Base-by-base conservation (phyloP, 2,329 filamentous ascomycete species). In the Gliomastix tumulicola region DNA sequence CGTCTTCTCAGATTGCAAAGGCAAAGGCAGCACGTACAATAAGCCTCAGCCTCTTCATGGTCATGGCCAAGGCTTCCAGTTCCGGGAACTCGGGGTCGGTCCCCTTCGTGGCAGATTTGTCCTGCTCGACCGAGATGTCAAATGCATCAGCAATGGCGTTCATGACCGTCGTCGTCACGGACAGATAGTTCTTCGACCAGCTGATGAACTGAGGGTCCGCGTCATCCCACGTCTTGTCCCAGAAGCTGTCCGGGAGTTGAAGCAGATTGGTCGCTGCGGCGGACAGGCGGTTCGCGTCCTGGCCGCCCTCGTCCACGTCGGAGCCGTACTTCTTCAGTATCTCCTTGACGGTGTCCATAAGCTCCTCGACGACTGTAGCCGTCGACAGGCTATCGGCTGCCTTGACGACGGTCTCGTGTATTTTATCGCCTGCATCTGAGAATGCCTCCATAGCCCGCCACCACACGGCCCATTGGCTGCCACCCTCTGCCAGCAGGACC, bases 401-500 rank as follows among this genome's bases (percentile, higher is more conserved):
- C 17, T 28, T 28, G 25, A 28, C 25, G 17, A 16, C 13, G n/a
- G 25, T 7, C 10, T 28, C 25, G 2, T 28, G 13, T 3, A 28
- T 13, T 9, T 28, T 28, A 16, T 28, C 17, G 10, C 25, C 25
- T 7, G 25, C 25, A n/a, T 28, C 25, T n/a, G n/a, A n/a, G 4
- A n/a, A 28, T 9, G 25, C n/a, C 25, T 28, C 25, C 7, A 16
- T 28, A 9, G 25, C 25, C 3, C 25, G 25, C 25, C 25, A 28
- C 25, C 25, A 28, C n/a, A 28, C 17, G 4, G 13, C 25, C 25
- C 25, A 28, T 9, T 28, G 25, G 7, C 75, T 76, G 27, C 69
- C 63, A 12, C 75, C 79, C 47, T 82, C 77, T 31, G 80, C 70
- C n/a, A 81, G 68, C 7, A 83, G 67, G 12, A 80, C 70, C 21